Base-by-base conservation (phyloP, 306 rosid genomes). In the Ceratonia siliqua region DNA sequence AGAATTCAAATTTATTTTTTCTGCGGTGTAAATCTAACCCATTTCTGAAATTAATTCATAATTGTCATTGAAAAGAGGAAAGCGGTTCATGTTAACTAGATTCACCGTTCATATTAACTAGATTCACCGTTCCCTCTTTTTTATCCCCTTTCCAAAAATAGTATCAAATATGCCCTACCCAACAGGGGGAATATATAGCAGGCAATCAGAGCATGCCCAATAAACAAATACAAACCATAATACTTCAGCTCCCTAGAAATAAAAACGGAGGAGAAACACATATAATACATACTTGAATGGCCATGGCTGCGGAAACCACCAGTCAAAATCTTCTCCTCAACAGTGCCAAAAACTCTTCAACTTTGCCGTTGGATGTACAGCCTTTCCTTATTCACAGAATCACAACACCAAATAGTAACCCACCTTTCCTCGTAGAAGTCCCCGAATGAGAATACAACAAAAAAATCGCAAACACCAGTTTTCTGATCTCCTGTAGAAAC, bases 241-340 rank as follows among this genome's bases (percentile, higher is more conserved):
- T 4, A 2, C 2, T 4, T 30, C 59, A 63, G 45, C 8, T 50
- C 32, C 57, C 17, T 15, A 52, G 32, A 76, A 66, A 10, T 10
- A 6, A 41, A 7, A 55, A 2, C 1, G 7, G 3, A 82, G 52
- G n/a, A 61, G 10, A 65, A 62, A 71, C 25, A 18, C 27, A 38
- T 5, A 65, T 32, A 38, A 52, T 50, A 65, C 87, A 56, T 83
- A 89, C 95, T 49, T 83, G 83, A 80, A 82, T 69, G 14, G 78
- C 66, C 90, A 85, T 85, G 45, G 82, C 77, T 62, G 74, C 59
- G 72, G 72, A 85, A 27, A 73, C 79, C 58, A 57, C 43, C 58
- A 63, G 53, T 62, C 57, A 75, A 75, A 67, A 64, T 41, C 41
- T 65, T 38, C 72, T 57, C 10, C 73, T 22, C 8, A 73, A 78